phyloP scores from a whole-genome alignment of 805 yeast species.

The Yamadazyma nakazawae region DNA sequence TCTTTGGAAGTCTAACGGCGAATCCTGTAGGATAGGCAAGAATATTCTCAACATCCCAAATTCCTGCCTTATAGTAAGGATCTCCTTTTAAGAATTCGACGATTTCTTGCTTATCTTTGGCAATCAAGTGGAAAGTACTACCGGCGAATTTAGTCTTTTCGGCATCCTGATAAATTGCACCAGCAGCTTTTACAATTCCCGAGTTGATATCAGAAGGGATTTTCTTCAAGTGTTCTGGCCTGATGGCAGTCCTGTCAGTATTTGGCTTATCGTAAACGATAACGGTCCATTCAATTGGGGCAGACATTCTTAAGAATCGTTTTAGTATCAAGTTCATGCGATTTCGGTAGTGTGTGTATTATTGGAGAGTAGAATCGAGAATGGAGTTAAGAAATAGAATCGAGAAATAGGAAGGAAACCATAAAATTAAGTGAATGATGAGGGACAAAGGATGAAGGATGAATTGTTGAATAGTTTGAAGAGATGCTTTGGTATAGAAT shows the following conservation, averaged over 20 bases:
- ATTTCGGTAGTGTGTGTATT: background rate
- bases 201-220: constrained; percentile 31
- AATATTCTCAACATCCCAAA: constrained; percentile 72
- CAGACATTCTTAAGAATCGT: constrained; percentile 14
- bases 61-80: constrained; percentile 57
- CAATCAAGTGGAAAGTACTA: constrained; percentile 58
- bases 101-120: constrained; percentile 64
- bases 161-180: constrained; percentile 41
- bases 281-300: constrained; percentile 58
- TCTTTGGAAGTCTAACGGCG: constrained; percentile 34
- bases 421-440: background rate
- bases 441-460: background rate
- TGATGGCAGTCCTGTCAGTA: constrained; percentile 49
- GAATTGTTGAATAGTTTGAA: background rate
- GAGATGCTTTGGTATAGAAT: too few relatives aligned
- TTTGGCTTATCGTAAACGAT: constrained; percentile 69
- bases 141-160: constrained; percentile 60
- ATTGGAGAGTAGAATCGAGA: background rate
- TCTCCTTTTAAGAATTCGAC: constrained; percentile 62
- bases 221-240: constrained; percentile 46
- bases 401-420: background rate
- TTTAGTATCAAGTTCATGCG: constrained; percentile 9
- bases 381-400: too few relatives aligned
- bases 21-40: constrained; percentile 52
- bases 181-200: constrained; percentile 41